A percentile compares a stretch with the other conserved stretches of the same genome.
These are phyloP conservation scores for Papiliotrema nemorosa DNA, from an alignment of 1,284 basidiomycete species.

Conservation along the genomic window DNA sequence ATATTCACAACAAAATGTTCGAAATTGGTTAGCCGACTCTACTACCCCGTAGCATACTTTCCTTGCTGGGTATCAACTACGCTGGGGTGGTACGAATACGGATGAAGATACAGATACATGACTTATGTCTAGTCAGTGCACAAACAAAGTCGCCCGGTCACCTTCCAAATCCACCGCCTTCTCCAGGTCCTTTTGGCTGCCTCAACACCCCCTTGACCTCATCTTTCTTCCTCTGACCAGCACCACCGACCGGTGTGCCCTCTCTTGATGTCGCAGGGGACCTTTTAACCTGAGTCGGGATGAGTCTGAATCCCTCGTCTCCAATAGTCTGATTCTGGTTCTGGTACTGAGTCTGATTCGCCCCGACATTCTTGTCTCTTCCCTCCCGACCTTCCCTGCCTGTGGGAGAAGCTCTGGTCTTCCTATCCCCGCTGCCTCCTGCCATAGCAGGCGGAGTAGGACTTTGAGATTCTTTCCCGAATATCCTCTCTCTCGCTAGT, in stretches of 20 bases:
- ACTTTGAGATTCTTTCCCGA: conserved; percentile 12
- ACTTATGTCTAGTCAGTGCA: not conserved
- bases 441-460: not conserved
- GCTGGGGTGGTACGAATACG: too few relatives aligned
- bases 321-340: not conserved
- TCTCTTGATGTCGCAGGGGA: not conserved
- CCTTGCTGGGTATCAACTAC: too few relatives aligned
- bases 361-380: not conserved
- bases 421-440: not conserved
- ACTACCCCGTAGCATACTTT: too few relatives aligned
- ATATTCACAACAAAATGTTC: not conserved
- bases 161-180: conserved; percentile 4
- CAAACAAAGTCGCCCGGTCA: not conserved
- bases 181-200: conserved; percentile 15
- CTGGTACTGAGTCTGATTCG: not conserved
- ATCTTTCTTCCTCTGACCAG: not conserved
- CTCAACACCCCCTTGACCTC: conserved; percentile 5
- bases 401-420: not conserved
- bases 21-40: too few relatives aligned
- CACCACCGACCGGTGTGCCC: not conserved
- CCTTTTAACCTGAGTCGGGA: not conserved
- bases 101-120: too few relatives aligned
- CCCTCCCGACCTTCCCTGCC: not conserved
- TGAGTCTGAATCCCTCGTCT: not conserved
- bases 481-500: conserved; percentile 32